These are phyloP conservation scores for Coniochaeta sp. DNA, from an alignment of 2,329 filamentous ascomycete genomes.

Conservation along the genomic window DNA sequence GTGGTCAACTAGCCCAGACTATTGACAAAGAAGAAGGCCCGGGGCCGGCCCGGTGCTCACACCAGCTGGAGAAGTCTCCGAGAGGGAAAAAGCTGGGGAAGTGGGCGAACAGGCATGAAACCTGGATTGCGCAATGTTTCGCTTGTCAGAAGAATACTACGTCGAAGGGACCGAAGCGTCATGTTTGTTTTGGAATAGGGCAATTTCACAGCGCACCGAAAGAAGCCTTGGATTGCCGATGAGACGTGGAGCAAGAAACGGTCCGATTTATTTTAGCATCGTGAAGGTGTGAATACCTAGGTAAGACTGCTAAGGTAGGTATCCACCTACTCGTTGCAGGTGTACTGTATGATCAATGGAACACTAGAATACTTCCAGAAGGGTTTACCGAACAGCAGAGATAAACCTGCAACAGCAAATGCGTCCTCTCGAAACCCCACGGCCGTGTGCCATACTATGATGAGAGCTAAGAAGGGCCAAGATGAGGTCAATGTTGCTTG, in stretches of 20 bases:
- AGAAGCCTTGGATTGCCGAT: not conserved
- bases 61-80: not conserved
- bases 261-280: too few species aligned
- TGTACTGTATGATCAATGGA: not conserved
- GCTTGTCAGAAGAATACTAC: not conserved
- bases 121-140: not conserved
- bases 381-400: not conserved
- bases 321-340: not conserved
- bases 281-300: too few species aligned
- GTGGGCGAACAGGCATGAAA: not conserved
- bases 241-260: not conserved
- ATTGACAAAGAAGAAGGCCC: not conserved
- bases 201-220: not conserved
- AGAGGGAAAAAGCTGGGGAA: slow-evolving; percentile 1
- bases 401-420: not conserved
- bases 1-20: not conserved
- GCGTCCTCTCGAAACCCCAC: not conserved
- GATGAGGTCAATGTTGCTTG: not conserved
- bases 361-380: not conserved
- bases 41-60: not conserved
- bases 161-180: not conserved
- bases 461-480: not conserved
- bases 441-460: not conserved
- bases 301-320: too few species aligned
- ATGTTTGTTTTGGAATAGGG: not conserved